phyloP scores from a whole-genome alignment of 148 eudicot species.

The Suaeda aralocaspica region DNA sequence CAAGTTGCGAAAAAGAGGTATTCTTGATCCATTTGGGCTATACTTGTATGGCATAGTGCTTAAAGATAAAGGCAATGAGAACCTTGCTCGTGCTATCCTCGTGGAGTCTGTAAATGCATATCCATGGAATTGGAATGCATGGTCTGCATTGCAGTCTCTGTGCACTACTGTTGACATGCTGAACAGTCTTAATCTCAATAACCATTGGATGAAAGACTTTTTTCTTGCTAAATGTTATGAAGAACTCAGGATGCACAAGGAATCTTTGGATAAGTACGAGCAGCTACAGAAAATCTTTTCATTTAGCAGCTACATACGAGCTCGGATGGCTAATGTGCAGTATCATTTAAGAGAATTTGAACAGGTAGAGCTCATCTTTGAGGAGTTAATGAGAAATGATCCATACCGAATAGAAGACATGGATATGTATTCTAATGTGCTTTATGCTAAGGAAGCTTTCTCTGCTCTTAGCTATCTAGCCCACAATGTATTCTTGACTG shows the following conservation, averaged over 20 bases:
- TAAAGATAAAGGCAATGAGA: slow-evolving; percentile 78
- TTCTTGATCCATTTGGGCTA: slow-evolving; percentile 75
- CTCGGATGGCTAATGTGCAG: slow-evolving; percentile 87
- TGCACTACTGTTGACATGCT: slow-evolving; percentile 69
- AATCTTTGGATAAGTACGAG: slow-evolving; percentile 73
- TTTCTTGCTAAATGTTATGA: slow-evolving; percentile 82
- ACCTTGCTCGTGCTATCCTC: slow-evolving; percentile 65
- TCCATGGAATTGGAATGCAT: slow-evolving; percentile 99
- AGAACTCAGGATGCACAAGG: slow-evolving; percentile 82
- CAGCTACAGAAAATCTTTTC: slow-evolving; percentile 64
- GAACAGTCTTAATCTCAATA: slow-evolving; percentile 66
- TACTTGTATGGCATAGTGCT: slow-evolving; percentile 90
- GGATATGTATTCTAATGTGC: slow-evolving; percentile 99
- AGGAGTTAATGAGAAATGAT: slow-evolving; percentile 76
- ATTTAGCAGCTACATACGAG: slow-evolving; percentile 76
- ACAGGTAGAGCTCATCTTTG: slow-evolving; percentile 85
- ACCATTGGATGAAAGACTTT: slow-evolving; percentile 98
- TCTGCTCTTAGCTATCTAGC: slow-evolving; percentile 94
- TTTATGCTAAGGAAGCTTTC: slow-evolving; percentile 86
- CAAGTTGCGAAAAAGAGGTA: slow-evolving; percentile 51
- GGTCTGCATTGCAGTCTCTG: slow-evolving; percentile 77
- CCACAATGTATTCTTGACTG: slow-evolving; percentile 72
- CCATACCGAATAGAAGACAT: slow-evolving; percentile 94
- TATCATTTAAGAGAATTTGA: slow-evolving; percentile 84
- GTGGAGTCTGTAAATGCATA: slow-evolving; percentile 86